Conservation (phyloP, 2,329 filamentous ascomycete species). For the Ploettnerulaceae sp. region DNA sequence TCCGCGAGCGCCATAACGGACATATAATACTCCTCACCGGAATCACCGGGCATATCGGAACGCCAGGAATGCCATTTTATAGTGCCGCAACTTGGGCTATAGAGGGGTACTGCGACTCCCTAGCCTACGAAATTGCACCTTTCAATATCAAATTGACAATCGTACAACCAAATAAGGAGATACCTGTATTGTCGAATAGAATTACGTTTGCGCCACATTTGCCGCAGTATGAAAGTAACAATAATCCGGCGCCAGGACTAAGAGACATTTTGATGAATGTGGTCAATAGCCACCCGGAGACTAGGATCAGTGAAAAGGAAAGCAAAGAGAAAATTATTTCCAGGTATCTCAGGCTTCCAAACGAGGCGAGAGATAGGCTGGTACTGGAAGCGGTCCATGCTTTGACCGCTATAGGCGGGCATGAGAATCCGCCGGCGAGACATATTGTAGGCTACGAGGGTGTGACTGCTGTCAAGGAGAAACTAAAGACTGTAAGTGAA, state of each 20-base stretch:
- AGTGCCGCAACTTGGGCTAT: slow-evolving; percentile 91
- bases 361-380: slow-evolving; percentile 63
- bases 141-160: slow-evolving; percentile 97
- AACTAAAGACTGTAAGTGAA: slow-evolving; percentile 92
- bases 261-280: slow-evolving; percentile 79
- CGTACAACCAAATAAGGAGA: slow-evolving; percentile 92
- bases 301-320: slow-evolving; percentile 37
- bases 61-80: slow-evolving; percentile 84
- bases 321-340: slow-evolving; percentile 43
- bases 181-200: slow-evolving; percentile 79
- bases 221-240: slow-evolving; percentile 60
- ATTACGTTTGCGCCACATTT: slow-evolving; percentile 80
- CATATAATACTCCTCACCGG: slow-evolving; percentile 89
- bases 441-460: slow-evolving; percentile 94
- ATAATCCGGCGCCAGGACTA: slow-evolving; percentile 72
- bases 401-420: slow-evolving; percentile 84
- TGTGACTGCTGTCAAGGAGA: slow-evolving; percentile 84
- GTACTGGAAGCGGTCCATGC: slow-evolving; percentile 89
- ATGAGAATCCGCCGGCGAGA: slow-evolving; percentile 89
- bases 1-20: slow-evolving; percentile 75
- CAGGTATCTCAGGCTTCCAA: slow-evolving; percentile 69
- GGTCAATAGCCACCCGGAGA: slow-evolving; percentile 69
- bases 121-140: slow-evolving; percentile 93
- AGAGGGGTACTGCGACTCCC: slow-evolving; percentile 90
- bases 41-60: slow-evolving; percentile 87